A percentile compares a stretch with the other conserved stretches of the same genome.
Conservation (phyloP, 1,284 basidiomycete species). For the Cystobasidium sp. region DNA sequence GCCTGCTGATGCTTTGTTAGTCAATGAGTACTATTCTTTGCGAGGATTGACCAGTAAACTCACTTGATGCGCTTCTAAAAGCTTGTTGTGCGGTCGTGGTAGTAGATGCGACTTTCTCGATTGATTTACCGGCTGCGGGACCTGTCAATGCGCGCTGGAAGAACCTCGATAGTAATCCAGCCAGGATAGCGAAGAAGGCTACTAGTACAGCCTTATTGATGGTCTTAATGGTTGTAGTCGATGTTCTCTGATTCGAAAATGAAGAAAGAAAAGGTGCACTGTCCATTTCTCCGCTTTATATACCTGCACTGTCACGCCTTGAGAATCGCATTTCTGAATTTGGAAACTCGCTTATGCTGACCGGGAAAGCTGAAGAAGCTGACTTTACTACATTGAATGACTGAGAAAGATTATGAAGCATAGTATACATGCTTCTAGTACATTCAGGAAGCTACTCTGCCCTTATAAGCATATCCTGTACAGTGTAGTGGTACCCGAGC, state of each 20-base stretch:
- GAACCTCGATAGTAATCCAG: slow-evolving; percentile 12
- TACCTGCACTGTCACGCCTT: not conserved
- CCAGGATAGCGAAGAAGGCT: slow-evolving; percentile 36
- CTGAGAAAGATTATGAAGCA: not conserved
- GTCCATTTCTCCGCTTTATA: not conserved
- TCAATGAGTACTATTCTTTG: not conserved
- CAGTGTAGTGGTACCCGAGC: too few relatives aligned
- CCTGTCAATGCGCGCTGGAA: slow-evolving; percentile 3
- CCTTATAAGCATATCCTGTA: too few relatives aligned
- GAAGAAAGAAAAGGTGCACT: not conserved
- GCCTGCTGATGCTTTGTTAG: slow-evolving; percentile 1
- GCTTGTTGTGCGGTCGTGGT: not conserved
- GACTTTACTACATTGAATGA: not conserved
- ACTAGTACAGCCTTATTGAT: slow-evolving; percentile 25
- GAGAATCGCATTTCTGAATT: slow-evolving; percentile 13
- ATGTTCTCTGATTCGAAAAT: not conserved
- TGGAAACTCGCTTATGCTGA: slow-evolving; percentile 12
- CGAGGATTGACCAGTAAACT: not conserved
- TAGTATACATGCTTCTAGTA: not conserved
- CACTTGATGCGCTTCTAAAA: slow-evolving; percentile 5
- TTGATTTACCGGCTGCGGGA: slow-evolving; percentile 17
- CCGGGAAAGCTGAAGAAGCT: not conserved
- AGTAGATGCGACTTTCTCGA: slow-evolving; percentile 5
- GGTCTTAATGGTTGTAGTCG: slow-evolving; percentile 1
- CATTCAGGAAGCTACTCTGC: too few relatives aligned